A percentile compares a stretch with the other conserved stretches of the same genome.
These are phyloP conservation scores for Conoideocrella luteorostrata DNA, from an alignment of 2,329 filamentous ascomycete genomes.

Conservation along the genomic window DNA sequence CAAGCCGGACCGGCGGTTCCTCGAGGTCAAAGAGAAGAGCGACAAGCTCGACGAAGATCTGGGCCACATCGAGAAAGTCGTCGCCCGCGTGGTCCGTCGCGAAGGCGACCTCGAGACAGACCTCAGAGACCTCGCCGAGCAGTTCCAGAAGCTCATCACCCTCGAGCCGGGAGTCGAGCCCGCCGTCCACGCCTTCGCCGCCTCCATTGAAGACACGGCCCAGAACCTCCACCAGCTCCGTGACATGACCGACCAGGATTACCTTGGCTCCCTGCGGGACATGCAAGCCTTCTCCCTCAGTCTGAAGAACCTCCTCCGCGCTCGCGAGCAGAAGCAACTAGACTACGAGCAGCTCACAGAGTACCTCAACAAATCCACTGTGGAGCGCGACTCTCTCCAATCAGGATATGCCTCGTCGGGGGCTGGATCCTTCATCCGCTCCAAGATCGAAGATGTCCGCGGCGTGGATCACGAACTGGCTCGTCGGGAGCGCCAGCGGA, in stretches of 20 bases:
- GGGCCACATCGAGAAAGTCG: conserved; percentile 89
- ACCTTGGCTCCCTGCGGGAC: conserved; percentile 84
- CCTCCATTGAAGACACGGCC: conserved; percentile 77
- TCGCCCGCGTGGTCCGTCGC: conserved; percentile 79
- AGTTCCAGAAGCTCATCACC: conserved; percentile 88
- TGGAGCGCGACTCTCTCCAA: conserved; percentile 74
- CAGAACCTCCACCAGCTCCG: conserved; percentile 72
- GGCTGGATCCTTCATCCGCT: conserved; percentile 78
- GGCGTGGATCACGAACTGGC: conserved; percentile 95
- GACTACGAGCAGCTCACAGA: conserved; percentile 95
- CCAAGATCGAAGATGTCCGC: conserved; percentile 93
- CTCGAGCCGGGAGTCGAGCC: conserved; percentile 83
- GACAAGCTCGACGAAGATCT: conserved; percentile 94
- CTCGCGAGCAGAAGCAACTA: conserved; percentile 93
- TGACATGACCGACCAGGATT: conserved; percentile 91
- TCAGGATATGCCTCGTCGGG: conserved; percentile 50
- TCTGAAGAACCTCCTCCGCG: conserved; percentile 81
- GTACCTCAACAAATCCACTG: conserved; percentile 85
- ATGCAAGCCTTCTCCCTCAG: conserved; percentile 93
- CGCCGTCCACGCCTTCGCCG: conserved; percentile 78
- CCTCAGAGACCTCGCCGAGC: conserved; percentile 81
- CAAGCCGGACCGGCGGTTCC: conserved; percentile 89
- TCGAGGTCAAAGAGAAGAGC: conserved; percentile 86
- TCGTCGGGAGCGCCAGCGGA: conserved; percentile 77
- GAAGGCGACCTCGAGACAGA: conserved; percentile 84